Conservation (phyloP, 192 early-diverging fungal genomes). For the Chytriomyces confervae region DNA sequence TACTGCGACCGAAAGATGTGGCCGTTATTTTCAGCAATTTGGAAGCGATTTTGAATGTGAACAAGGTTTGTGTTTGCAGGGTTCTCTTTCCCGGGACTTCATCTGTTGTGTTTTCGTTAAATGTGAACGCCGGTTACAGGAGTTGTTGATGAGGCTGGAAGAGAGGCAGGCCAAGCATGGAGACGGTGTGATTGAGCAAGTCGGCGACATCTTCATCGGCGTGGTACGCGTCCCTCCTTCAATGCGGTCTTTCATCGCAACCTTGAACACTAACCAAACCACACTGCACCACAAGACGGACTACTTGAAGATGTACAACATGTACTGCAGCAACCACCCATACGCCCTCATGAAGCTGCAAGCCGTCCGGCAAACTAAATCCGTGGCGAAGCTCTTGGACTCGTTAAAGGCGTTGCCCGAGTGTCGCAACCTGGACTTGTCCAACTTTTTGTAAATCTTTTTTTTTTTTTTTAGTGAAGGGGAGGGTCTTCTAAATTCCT, state of each 20-base stretch:
- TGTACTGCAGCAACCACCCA: slow-evolving; percentile 70
- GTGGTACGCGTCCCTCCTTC: slow-evolving; percentile 41
- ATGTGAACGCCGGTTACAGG: not conserved
- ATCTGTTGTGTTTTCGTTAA: slow-evolving; percentile 1
- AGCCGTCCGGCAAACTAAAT: slow-evolving; percentile 44
- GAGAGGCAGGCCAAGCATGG: slow-evolving; percentile 33
- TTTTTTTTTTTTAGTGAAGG: slow-evolving; percentile 16
- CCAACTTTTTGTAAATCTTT: slow-evolving; percentile 38
- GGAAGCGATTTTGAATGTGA: slow-evolving; percentile 54
- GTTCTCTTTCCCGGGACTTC: not conserved
- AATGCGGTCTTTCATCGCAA: not conserved
- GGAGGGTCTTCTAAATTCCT: not conserved
- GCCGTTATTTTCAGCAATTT: slow-evolving; percentile 59
- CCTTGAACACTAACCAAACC: not conserved
- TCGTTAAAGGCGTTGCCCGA: slow-evolving; percentile 13
- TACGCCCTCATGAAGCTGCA: slow-evolving; percentile 65
- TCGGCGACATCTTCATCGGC: slow-evolving; percentile 60
- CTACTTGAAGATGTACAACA: slow-evolving; percentile 67
- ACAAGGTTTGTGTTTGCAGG: slow-evolving; percentile 30
- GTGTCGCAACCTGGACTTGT: slow-evolving; percentile 26
- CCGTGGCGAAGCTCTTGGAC: slow-evolving; percentile 58
- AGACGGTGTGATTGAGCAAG: slow-evolving; percentile 45
- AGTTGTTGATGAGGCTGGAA: slow-evolving; percentile 47
- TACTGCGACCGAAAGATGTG: slow-evolving; percentile 58
- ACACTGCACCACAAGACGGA: slow-evolving; percentile 48